Base-by-base conservation (phyloP, 1,139 yeast species). In the Diutina sp. region DNA sequence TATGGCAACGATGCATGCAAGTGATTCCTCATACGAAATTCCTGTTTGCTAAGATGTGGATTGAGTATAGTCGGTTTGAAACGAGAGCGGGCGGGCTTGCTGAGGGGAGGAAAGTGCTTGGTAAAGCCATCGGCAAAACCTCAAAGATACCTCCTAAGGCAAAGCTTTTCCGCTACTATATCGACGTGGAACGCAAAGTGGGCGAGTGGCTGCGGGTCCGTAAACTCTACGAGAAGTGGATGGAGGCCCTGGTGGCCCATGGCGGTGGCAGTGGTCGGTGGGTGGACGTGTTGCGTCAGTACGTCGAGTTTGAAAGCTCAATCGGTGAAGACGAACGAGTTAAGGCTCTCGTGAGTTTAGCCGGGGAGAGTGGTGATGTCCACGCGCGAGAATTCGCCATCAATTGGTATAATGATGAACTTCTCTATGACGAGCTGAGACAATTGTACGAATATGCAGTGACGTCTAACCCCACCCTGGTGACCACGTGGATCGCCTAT, bases 131-230 rank as follows among this genome's bases (percentile, higher is more conserved):
- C 46, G 98, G 96, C 0, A 68, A 66, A 55, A 64, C 71, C n/a
- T 62, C 67, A 52, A 52, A 53, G 4, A 65, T 73, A 21, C 73
- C 77, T 45, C 85, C 88, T 0, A 87, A 86, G 64, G 72, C 70
- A 1, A 82, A 80, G 56, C 68, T 89, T 0, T 84, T 85, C 65
- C 73, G 73, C 59, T 77, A 75, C 60, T 93, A 93, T 66, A 85
- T 91, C 57, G 74, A 65, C 3, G 62, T 84, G 41, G 90, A 85
- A 63, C 69, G 63, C 52, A 62, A 66, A 62, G 64, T 88, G 55
- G 87, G 86, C 38, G 90, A 87, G 63, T 85, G 86, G 76, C 95
- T 86, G 60, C 72, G 97, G 50, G 90, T 87, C 11, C 74, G 98
- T 47, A 80, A 71, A 63, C 65, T 93, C 7, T 90, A 83, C 65